phyloP scores from a whole-genome alignment of 805 yeast genomes.

The Candida sakaeoensis region DNA sequence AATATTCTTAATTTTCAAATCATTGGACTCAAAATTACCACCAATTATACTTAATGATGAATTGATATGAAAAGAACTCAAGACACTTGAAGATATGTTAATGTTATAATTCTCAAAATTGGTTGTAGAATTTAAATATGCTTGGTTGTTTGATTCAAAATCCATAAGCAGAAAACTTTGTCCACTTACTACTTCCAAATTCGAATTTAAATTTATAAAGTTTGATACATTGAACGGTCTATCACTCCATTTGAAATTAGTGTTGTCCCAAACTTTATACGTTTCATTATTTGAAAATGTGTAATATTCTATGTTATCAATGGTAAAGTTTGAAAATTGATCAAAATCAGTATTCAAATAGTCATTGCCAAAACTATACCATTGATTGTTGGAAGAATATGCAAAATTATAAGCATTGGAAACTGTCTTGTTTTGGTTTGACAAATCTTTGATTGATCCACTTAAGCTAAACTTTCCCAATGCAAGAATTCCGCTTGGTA shows the following conservation, averaged over 20 bases:
- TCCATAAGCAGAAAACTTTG: slow-evolving; percentile 33
- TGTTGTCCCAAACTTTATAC: slow-evolving; percentile 40
- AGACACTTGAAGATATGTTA: slow-evolving; percentile 16
- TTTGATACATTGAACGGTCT: slow-evolving; percentile 31
- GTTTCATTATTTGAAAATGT: slow-evolving; percentile 28
- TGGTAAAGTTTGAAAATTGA: slow-evolving; percentile 31
- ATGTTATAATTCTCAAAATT: slow-evolving; percentile 17
- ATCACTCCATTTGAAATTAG: slow-evolving; percentile 32
- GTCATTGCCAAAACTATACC: slow-evolving; percentile 42
- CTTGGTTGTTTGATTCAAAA: slow-evolving; percentile 23
- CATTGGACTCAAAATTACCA: slow-evolving; percentile 45
- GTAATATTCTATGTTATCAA: slow-evolving; percentile 39
- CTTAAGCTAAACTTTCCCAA: slow-evolving; percentile 30
- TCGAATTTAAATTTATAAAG: slow-evolving; percentile 18
- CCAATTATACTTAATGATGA: slow-evolving; percentile 52
- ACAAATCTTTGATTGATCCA: slow-evolving; percentile 25
- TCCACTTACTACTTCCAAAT: slow-evolving; percentile 35
- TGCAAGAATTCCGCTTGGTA: slow-evolving; percentile 20
- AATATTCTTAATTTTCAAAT: slow-evolving; percentile 19
- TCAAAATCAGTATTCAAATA: slow-evolving; percentile 20
- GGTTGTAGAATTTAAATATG: slow-evolving; percentile 16
- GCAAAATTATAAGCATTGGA: slow-evolving; percentile 33
- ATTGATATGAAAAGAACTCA: slow-evolving; percentile 45
- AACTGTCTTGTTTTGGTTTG: slow-evolving; percentile 24
- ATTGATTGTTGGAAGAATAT: slow-evolving; percentile 32